Evolutionary conservation across 2,329 filamentous ascomycete genomes (phyloP), one percentile per base, ranked within the genome.

Genomic region (Fusarium denticulatum): DNA sequence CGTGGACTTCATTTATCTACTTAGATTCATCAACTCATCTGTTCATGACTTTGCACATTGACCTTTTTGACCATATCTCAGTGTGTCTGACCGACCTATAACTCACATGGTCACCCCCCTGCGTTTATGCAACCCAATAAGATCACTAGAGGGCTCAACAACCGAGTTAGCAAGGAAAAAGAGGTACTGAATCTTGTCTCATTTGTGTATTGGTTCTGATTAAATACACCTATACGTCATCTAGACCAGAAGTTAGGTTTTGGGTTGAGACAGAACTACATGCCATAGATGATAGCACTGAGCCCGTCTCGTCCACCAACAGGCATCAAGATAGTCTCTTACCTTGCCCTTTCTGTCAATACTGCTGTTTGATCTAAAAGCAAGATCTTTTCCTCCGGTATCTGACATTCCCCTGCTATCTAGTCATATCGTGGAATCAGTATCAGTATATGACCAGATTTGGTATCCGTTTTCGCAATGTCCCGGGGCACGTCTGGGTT

Each of bases 1-100:
- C 24, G 10, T 12, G 18, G 3, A n/a, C 1, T 37, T 8, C 5
- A 4, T 9, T 1, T 8, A 9, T 4, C 1, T 16, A 10, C n/a
- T 22, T 12, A 7, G 0, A 5, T 7, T 39, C 1, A 26, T 39
- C 46, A 49, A 14, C 46, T 32, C 20, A 5, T 16, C 20, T 53
- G 15, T 28, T 13, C 2, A 28, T 2, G 18, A 28, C 0, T 1
- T 20, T 52, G 16, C 7, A 15, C 16, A 4, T 52, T 36, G 16
- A 34, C 1, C 2, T n/a, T 7, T 3, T 36, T 5, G 1, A 50
- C 30, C 22, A 7, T 34, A 24, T n/a, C 7, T 24, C 22, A 2
- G 20, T 6, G 3, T 24, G 3, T 5, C 22, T 34, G 16, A 3
- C 7, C 6, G 7, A 32, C 20, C 14, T 7, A 2, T 13, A 24